phyloP scores from a whole-genome alignment of 1,284 basidiomycete species.

The Boletellus sp. region DNA sequence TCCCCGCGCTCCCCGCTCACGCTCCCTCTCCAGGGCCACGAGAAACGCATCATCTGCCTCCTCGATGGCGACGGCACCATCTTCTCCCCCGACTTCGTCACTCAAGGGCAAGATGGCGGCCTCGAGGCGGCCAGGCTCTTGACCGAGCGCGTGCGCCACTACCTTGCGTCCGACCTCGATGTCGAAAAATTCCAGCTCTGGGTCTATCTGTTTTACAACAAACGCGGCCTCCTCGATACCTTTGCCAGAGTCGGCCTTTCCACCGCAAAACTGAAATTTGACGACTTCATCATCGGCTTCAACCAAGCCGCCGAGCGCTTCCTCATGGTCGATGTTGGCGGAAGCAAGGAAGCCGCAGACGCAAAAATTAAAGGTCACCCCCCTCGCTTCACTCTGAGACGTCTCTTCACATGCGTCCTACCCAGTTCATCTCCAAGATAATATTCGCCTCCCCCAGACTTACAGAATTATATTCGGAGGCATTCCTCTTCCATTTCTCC shows the following conservation, averaged over 20 bases:
- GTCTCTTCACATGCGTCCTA: constrained; percentile 11
- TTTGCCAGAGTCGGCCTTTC: constrained; percentile 42
- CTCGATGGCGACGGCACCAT: constrained; percentile 69
- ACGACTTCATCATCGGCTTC: constrained; percentile 63
- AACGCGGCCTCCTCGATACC: constrained; percentile 51
- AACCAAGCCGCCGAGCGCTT: constrained; percentile 63
- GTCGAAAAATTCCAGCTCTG: constrained; percentile 51
- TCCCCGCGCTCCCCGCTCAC: background rate
- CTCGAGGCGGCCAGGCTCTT: constrained; percentile 50
- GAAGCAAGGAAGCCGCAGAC: constrained; percentile 68
- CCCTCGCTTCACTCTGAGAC: background rate
- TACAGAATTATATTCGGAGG: constrained; percentile 62
- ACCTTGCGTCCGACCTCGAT: constrained; percentile 40
- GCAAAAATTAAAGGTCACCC: constrained; percentile 65
- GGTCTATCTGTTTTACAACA: constrained; percentile 65
- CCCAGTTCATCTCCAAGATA: constrained; percentile 56
- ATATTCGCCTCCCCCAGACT: constrained; percentile 57
- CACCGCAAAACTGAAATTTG: constrained; percentile 45
- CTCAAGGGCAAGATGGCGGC: constrained; percentile 54
- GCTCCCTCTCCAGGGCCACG: constrained; percentile 28
- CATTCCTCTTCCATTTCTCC: constrained; percentile 20
- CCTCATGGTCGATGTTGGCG: constrained; percentile 68
- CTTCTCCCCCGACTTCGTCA: constrained; percentile 50
- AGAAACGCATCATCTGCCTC: constrained; percentile 52
- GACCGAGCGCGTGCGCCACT: constrained; percentile 46